phyloP scores from a whole-genome alignment of 1,284 basidiomycete genomes.

The Leccinum subrobustum region DNA sequence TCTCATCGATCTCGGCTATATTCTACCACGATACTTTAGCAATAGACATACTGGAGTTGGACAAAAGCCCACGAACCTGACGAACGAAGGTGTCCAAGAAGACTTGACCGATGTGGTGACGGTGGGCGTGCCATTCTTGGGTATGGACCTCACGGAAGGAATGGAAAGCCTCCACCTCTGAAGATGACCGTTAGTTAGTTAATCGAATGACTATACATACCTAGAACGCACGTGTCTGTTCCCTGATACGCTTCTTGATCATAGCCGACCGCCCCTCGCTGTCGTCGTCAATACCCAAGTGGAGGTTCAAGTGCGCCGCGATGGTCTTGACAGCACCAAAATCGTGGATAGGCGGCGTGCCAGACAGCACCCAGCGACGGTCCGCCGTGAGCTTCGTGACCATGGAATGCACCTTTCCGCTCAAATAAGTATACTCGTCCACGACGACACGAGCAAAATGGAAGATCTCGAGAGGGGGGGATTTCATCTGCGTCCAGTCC shows the following conservation, averaged over 20 bases:
- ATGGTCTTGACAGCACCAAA: constrained; percentile 92
- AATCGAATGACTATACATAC: not conserved
- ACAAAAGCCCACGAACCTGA: constrained; percentile 52
- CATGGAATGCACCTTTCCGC: constrained; percentile 76
- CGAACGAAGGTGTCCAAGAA: constrained; percentile 86
- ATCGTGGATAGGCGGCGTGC: constrained; percentile 91
- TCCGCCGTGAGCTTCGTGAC: constrained; percentile 78
- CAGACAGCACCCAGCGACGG: constrained; percentile 93
- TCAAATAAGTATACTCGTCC: constrained; percentile 94
- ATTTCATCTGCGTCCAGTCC: constrained; percentile 79
- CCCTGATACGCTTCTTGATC: constrained; percentile 77
- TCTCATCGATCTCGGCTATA: constrained; percentile 95
- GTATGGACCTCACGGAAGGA: constrained; percentile 95
- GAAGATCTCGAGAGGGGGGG: constrained; percentile 90
- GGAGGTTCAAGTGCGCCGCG: constrained; percentile 81
- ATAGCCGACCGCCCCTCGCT: constrained; percentile 75
- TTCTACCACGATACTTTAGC: constrained; percentile 55
- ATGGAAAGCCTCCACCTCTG: constrained; percentile 90
- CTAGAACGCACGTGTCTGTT: constrained; percentile 70
- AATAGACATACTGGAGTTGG: not conserved
- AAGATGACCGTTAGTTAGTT: constrained; percentile 7
- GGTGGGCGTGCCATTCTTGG: constrained; percentile 87
- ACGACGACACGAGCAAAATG: constrained; percentile 86
- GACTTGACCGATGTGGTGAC: constrained; percentile 79
- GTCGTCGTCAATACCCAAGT: constrained; percentile 89